Conservation (phyloP, 202 grass and related monocot genomes). For the Setaria italica region DNA sequence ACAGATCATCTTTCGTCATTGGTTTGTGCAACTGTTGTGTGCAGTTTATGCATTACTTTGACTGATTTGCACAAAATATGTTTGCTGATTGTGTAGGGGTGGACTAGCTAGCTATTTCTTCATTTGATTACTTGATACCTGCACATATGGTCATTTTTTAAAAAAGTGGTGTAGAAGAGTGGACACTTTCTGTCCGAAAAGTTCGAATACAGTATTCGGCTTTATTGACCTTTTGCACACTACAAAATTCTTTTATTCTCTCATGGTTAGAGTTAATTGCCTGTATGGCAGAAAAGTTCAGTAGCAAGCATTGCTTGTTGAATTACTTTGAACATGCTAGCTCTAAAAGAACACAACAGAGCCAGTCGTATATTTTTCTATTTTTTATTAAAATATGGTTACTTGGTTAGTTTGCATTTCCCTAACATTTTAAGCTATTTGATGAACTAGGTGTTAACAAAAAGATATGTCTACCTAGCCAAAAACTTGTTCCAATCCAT, state of each 20-base stretch:
- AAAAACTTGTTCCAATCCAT: not conserved
- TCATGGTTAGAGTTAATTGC: not conserved
- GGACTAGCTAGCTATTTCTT: constrained; percentile 50
- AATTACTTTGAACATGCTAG: not conserved
- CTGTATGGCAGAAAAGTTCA: not conserved
- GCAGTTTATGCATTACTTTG: not conserved
- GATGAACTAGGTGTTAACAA: not conserved
- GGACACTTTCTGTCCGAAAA: not conserved
- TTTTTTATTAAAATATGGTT: not conserved
- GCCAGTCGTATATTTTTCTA: not conserved
- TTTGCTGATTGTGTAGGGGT: constrained; percentile 33
- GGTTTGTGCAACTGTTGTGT: not conserved
- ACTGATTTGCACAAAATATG: not conserved
- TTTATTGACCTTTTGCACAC: not conserved
- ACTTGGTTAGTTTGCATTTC: not conserved
- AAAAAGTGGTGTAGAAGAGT: constrained; percentile 48
- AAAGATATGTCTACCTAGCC: not conserved
- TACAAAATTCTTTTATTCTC: not conserved
- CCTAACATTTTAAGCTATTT: not conserved
- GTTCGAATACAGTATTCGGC: not conserved
- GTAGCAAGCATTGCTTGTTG: constrained; percentile 14
- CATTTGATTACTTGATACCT: constrained; percentile 5
- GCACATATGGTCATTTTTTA: constrained; percentile 55
- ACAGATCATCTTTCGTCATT: not conserved
- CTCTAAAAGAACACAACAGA: not conserved